Evolutionary conservation across 1,284 basidiomycete genomes (phyloP).

Genomic region (Moesziomyces parantarcticus): DNA sequence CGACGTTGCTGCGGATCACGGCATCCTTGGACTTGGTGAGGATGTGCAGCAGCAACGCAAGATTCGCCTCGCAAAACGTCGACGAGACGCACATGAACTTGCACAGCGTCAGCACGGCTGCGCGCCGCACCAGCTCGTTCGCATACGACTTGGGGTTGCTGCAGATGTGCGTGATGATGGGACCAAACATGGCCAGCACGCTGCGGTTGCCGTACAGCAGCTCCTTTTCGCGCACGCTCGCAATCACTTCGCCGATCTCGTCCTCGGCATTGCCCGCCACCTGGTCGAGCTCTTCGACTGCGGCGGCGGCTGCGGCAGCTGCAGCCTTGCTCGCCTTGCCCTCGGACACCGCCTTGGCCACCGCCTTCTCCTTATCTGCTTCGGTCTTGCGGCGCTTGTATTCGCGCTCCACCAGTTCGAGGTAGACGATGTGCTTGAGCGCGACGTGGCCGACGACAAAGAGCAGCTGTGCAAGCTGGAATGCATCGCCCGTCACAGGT

Average conservation of each 20-base stretch:
- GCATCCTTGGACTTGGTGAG: slow-evolving; percentile 89
- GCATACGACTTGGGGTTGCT: slow-evolving; percentile 73
- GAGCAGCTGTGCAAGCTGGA: slow-evolving; percentile 87
- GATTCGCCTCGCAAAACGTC: slow-evolving; percentile 89
- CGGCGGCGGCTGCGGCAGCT: slow-evolving; percentile 71
- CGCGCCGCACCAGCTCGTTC: slow-evolving; percentile 86
- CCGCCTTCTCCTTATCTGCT: slow-evolving; percentile 72
- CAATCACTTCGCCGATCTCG: slow-evolving; percentile 93
- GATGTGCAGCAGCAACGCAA: slow-evolving; percentile 89
- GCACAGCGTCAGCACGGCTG: slow-evolving; percentile 87
- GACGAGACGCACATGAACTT: slow-evolving; percentile 97
- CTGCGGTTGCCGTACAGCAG: slow-evolving; percentile 86
- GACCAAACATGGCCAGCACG: slow-evolving; percentile 85
- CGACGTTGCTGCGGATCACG: slow-evolving; percentile 91
- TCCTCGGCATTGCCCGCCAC: slow-evolving; percentile 98
- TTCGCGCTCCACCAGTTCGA: slow-evolving; percentile 96
- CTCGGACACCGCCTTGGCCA: slow-evolving; percentile 51
- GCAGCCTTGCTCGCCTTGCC: slow-evolving; percentile 57
- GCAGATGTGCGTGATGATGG: slow-evolving; percentile 88
- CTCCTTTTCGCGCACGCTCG: slow-evolving; percentile 84
- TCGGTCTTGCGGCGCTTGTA: slow-evolving; percentile 96
- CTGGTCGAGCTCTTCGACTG: slow-evolving; percentile 79
- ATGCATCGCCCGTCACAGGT: slow-evolving; percentile 70
- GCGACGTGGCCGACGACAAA: slow-evolving; percentile 96
- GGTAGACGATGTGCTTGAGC: slow-evolving; percentile 95